Base-by-base conservation (phyloP, 805 yeast species). In the Lachancea kluyveri region DNA sequence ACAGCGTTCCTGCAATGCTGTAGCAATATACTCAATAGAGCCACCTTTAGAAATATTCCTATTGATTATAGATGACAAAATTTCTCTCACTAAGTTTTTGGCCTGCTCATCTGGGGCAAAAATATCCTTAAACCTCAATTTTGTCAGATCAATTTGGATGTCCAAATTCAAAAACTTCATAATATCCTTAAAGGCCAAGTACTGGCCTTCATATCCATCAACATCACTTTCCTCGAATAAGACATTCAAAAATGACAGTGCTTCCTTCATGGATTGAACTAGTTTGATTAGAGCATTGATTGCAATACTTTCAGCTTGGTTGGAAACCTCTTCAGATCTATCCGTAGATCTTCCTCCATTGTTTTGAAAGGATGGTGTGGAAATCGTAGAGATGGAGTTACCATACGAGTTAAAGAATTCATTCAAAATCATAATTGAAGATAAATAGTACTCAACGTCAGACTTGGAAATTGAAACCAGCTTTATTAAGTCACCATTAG, bases 231-330 rank as follows among this genome's bases (percentile, higher is more conserved):
- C 95, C 45, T 86, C 94, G 40, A 79, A 68, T 36, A 92, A 64
- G 6, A 90, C 82, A 59, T 81, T 72, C 41, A 92, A 64, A 53
- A 92, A 92, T 2, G 96, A 86, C 19, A 90, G 65, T 0, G 95
- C 95, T 59, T 92, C 97, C 45, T 85, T 84, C 58, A 86, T 76
- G 5, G 85, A 77, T 33, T 72, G 74, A 35, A 88, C 69, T 7
- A 88, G 71, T 47, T 82, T 78, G 26, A 84, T 66, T 22, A 92
- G 61, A 0, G 96, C 77, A 17, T 78, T 77, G 42, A 90, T 73
- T 5, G 95, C 95, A 48, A 86, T 77, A 48, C 85, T 87, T 54
- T 92, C 98, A 1, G 95, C 95, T 57, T 92, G 88, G 34, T 75
- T 64, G 26, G 87, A 79, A 25, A 81, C 75, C 43, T 82, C 90